Evolutionary conservation across 23 red algal genomes (phyloP), one percentile per base, ranked within the genome.

Genomic region (Rhodosorus marinus): DNA sequence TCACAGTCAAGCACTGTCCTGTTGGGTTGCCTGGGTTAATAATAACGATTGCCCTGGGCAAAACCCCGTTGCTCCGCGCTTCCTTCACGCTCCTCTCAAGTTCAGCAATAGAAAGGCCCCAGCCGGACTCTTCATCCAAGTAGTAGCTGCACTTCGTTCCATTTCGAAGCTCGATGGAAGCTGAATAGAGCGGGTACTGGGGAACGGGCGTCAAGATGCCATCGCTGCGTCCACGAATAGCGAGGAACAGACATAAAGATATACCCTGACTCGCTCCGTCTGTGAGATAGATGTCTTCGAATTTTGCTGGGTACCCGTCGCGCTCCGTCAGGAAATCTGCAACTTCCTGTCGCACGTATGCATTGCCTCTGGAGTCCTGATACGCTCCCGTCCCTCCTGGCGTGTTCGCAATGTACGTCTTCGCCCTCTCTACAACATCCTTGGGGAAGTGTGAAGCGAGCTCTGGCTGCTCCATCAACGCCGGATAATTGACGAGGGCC

Each of bases 1-100:
- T 29, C 17, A 29, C 46, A 0, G 62, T 52, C 6, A 98, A 72
- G 20, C 80, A 54, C 46, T 98, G 77, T 19, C 90, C 90, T 5
- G 90, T 98, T 14, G 90, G 90, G 46, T 98, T 98, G 19, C 90
- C 90, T 2, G 90, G 90, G 27, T 75, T 83, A 20, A 98, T 98
- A 29, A 98, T 55, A 8, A 79, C 70, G 25, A 98, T 59, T n/a
- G 17, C 38, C 17, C 38, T 43, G 11, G 38, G 38, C 38, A 43
- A 17, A 11, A 43, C 38, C 11, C 38, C 38, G 11, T 43, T 43
- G 11, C 17, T 17, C 17, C 17, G 11, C 11, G 38, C 38, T 11
- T 17, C 17, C 17, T 11, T 43, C 11, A 43, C 38, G 11, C 11
- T 17, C 11, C 38, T 11, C 11, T 17, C 11, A 35, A 98, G 48